Evolutionary conservation across 2,329 filamentous ascomycete genomes (phyloP).

Genomic region (Colletotrichum falcatum): DNA sequence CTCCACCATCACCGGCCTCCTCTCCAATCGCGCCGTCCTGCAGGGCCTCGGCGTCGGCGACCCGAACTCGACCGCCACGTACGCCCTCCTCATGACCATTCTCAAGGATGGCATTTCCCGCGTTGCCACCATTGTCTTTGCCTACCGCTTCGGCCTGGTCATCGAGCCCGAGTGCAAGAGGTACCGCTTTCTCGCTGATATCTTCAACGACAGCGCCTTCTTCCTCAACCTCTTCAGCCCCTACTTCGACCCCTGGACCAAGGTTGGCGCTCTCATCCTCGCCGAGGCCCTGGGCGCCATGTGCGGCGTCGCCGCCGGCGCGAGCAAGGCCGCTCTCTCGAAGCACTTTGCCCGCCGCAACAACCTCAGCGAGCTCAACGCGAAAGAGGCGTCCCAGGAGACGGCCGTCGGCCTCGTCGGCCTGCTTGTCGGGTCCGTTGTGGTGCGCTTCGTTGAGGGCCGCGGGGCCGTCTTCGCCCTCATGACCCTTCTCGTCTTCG

Average conservation of each 20-base stretch:
- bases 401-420: conserved; percentile 91
- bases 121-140: conserved; percentile 87
- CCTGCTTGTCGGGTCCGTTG: conserved; percentile 84
- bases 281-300: conserved; percentile 69
- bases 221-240: conserved; percentile 88
- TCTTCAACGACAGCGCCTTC: conserved; percentile 90
- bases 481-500: conserved; percentile 76
- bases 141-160: conserved; percentile 81
- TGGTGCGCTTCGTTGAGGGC: conserved; percentile 81
- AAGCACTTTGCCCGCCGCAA: conserved; percentile 90
- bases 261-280: conserved; percentile 62
- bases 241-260: conserved; percentile 68
- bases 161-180: conserved; percentile 93
- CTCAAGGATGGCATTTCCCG: conserved; percentile 85
- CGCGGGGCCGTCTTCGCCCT: conserved; percentile 78
- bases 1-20: conserved; percentile 81
- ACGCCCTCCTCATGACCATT: conserved; percentile 84
- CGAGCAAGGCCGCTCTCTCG: conserved; percentile 89
- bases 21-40: conserved; percentile 86
- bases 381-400: conserved; percentile 95
- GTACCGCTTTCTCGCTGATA: conserved; percentile 86
- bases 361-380: conserved; percentile 93
- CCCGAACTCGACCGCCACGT: conserved; percentile 80
- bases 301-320: conserved; percentile 91
- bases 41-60: conserved; percentile 86